phyloP scores from a whole-genome alignment of 78 protist species.

The Planoprotostelium fungivorum region DNA sequence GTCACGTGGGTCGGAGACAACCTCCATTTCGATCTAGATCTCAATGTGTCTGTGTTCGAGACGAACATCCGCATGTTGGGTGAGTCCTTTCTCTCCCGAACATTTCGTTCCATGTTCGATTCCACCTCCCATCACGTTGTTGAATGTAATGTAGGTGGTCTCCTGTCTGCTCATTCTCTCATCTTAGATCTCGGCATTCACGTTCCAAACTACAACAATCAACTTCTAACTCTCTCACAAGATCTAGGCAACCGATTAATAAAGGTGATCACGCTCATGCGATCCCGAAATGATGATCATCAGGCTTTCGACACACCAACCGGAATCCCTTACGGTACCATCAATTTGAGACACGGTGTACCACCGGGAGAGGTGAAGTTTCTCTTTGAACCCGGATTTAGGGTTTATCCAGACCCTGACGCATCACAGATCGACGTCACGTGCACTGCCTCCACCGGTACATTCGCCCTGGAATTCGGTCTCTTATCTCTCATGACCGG shows the following conservation, averaged over 20 bases:
- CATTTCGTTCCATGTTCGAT: too few relatives aligned
- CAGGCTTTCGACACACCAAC: slow-evolving; percentile 88
- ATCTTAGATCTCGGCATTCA: neutral
- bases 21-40: slow-evolving; percentile 59
- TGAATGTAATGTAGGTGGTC: slow-evolving; percentile 45
- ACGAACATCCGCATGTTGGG: slow-evolving; percentile 91
- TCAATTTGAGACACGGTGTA: slow-evolving; percentile 81
- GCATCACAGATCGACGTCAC: slow-evolving; percentile 33
- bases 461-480: slow-evolving; percentile 81
- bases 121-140: too few relatives aligned
- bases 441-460: slow-evolving; percentile 85
- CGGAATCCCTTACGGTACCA: slow-evolving; percentile 89
- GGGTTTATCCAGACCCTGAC: neutral
- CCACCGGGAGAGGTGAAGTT: slow-evolving; percentile 58
- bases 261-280: neutral
- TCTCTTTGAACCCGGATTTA: neutral
- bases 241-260: slow-evolving; percentile 84
- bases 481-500: slow-evolving; percentile 52
- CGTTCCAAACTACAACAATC: slow-evolving; percentile 28
- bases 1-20: slow-evolving; percentile 39
- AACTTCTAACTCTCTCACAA: slow-evolving; percentile 61
- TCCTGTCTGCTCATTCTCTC: slow-evolving; percentile 34
- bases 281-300: neutral
- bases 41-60: slow-evolving; percentile 89
- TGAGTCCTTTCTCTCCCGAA: too few relatives aligned